Conservation (phyloP, 2,329 filamentous ascomycete species). For the Didymella keratinophila region DNA sequence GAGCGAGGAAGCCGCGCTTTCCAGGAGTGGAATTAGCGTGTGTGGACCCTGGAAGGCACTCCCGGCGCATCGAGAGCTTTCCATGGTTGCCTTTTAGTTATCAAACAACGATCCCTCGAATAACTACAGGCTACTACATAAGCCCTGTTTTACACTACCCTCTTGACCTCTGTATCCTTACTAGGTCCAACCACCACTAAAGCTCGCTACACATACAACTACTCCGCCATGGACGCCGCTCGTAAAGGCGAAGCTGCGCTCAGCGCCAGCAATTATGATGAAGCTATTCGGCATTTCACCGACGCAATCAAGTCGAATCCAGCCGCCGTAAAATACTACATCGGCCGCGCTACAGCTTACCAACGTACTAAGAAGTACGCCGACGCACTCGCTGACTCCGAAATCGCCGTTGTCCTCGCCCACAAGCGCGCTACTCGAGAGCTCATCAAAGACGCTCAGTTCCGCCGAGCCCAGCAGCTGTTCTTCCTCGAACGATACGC, state of each 20-base stretch:
- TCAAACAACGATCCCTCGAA: not conserved
- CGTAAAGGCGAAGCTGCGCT: constrained; percentile 68
- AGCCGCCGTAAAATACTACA: constrained; percentile 77
- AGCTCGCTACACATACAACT: not conserved
- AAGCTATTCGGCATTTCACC: constrained; percentile 71
- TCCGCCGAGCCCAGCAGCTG: constrained; percentile 78
- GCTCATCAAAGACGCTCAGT: constrained; percentile 80
- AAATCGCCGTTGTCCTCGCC: constrained; percentile 66
- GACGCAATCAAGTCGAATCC: constrained; percentile 71
- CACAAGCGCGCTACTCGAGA: constrained; percentile 77
- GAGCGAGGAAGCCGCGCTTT: constrained; percentile 1
- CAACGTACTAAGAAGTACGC: constrained; percentile 64
- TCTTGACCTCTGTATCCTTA: not conserved
- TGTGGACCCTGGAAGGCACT: constrained; percentile 5
- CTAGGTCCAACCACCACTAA: not conserved
- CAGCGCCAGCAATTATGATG: constrained; percentile 67
- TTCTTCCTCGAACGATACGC: constrained; percentile 75
- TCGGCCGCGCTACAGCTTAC: constrained; percentile 82
- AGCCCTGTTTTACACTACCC: not conserved
- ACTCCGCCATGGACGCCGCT: constrained; percentile 61
- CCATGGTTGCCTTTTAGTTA: constrained; percentile 1
- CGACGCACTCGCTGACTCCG: constrained; percentile 58
- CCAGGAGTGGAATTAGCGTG: not conserved
- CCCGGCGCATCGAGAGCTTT: constrained; percentile 22
- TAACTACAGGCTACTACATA: not conserved